phyloP scores from a whole-genome alignment of 192 early-diverging fungal genomes.

The Coemansia guatemalensis region DNA sequence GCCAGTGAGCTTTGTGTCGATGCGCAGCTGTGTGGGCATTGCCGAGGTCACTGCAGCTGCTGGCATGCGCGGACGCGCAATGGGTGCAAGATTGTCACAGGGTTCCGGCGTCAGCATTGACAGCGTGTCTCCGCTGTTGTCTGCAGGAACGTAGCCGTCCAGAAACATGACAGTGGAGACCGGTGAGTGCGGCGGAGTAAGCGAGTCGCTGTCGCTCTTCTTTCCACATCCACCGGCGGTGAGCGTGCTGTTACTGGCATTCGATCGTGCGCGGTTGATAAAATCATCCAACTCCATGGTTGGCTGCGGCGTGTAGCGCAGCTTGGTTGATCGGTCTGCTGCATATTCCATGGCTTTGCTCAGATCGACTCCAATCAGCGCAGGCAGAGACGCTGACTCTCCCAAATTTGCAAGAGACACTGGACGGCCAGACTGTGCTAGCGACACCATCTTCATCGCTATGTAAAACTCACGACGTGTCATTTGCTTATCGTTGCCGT shows the following conservation, averaged over 20 bases:
- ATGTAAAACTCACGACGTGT: conserved; percentile 27
- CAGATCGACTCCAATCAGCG: conserved; percentile 14
- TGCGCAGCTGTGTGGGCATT: background rate
- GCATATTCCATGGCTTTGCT: background rate
- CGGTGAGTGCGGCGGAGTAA: conserved; percentile 19
- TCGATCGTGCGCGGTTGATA: conserved; percentile 4
- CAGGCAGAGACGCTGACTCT: conserved; percentile 19
- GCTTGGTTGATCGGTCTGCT: conserved; percentile 9
- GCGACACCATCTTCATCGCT: conserved; percentile 33
- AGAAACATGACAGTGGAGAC: conserved; percentile 13
- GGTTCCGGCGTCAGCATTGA: conserved; percentile 14
- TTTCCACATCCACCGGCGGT: background rate
- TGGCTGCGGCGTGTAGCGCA: conserved; percentile 33
- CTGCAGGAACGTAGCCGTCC: background rate
- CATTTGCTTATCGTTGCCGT: conserved; percentile 8
- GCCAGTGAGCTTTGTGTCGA: conserved; percentile 21
- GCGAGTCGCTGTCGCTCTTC: background rate
- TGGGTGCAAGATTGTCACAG: background rate
- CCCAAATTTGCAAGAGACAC: conserved; percentile 13
- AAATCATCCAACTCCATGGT: conserved; percentile 27
- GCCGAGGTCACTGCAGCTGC: background rate
- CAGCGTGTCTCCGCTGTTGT: conserved; percentile 4
- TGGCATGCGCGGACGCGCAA: background rate
- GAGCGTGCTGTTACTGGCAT: conserved; percentile 5
- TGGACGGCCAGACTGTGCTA: conserved; percentile 22